Evolutionary conservation across 176 grass and related monocot species (phyloP).

Genomic region (Paspalum vaginatum): DNA sequence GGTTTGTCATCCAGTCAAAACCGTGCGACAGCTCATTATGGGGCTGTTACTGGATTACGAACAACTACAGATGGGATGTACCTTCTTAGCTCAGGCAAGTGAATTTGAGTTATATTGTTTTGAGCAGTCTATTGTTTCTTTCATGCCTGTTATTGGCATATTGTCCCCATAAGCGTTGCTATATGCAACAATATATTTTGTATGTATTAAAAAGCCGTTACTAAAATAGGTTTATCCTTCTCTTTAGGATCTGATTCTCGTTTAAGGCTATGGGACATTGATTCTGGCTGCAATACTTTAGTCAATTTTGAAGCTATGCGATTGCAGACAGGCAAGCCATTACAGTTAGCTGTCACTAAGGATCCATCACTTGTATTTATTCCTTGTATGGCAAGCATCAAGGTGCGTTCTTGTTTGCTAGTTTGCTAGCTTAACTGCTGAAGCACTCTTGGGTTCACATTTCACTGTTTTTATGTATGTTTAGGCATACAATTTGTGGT

Average conservation of each 20-base stretch:
- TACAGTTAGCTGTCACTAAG: constrained; percentile 72
- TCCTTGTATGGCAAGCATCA: constrained; percentile 86
- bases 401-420: constrained; percentile 55
- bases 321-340: constrained; percentile 73
- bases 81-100: constrained; percentile 94
- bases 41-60: constrained; percentile 85
- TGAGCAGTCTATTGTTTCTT: constrained; percentile 1
- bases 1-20: constrained; percentile 78
- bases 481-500: constrained; percentile 86
- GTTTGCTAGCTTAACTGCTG: constrained; percentile 13
- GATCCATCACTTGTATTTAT: constrained; percentile 81
- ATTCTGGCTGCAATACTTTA: constrained; percentile 82
- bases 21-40: constrained; percentile 86
- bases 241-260: constrained; percentile 90
- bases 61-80: constrained; percentile 88
- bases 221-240: constrained; percentile 22
- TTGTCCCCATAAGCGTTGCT: constrained; percentile 7
- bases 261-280: constrained; percentile 91
- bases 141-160: constrained; percentile 1
- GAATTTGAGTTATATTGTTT: constrained; percentile 29
- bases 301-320: constrained; percentile 88
- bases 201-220: constrained; percentile 7
- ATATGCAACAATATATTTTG: background rate
- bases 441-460: constrained; percentile 26
- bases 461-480: constrained; percentile 14